These are phyloP conservation scores for Fistulinella cinereoalba DNA, from an alignment of 1,284 basidiomycete genomes.

Conservation along the genomic window DNA sequence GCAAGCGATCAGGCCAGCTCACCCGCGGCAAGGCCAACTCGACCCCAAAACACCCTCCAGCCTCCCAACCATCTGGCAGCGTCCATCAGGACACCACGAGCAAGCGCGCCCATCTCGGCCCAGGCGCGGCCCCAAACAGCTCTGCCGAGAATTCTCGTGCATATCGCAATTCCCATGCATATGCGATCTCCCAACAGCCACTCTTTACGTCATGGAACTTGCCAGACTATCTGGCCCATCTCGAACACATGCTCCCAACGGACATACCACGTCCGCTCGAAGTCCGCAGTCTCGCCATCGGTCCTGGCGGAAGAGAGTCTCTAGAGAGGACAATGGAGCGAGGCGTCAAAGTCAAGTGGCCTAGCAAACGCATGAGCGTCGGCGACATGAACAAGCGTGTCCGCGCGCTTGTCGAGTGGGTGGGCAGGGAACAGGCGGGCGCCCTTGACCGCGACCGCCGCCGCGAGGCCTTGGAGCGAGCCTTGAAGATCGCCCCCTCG, in stretches of 20 bases:
- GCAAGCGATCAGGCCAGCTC: slow-evolving; percentile 45
- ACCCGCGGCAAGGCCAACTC: slow-evolving; percentile 47
- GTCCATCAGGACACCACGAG: slow-evolving; percentile 44
- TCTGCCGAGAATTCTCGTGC: slow-evolving; percentile 45
- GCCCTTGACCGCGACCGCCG: slow-evolving; percentile 71
- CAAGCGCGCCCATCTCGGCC: slow-evolving; percentile 45
- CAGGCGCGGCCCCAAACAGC: slow-evolving; percentile 18
- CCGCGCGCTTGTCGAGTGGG: slow-evolving; percentile 88
- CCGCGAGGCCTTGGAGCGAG: slow-evolving; percentile 60
- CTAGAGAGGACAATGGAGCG: slow-evolving; percentile 70
- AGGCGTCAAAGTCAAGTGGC: slow-evolving; percentile 92
- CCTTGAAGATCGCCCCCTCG: slow-evolving; percentile 39
- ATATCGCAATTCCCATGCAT: slow-evolving; percentile 73
- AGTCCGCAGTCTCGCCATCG: slow-evolving; percentile 53
- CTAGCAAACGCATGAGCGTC: slow-evolving; percentile 89
- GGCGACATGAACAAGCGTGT: slow-evolving; percentile 98
- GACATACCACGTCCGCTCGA: slow-evolving; percentile 73
- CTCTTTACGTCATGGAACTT: slow-evolving; percentile 83
- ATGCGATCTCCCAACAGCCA: slow-evolving; percentile 71
- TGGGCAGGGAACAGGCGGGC: slow-evolving; percentile 78
- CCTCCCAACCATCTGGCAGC: slow-evolving; percentile 42
- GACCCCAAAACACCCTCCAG: slow-evolving; percentile 45
- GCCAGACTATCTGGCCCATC: slow-evolving; percentile 91
- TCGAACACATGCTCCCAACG: slow-evolving; percentile 81
- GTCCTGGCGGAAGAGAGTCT: slow-evolving; percentile 38